Conservation (phyloP, 768 basidiomycete species). For the Amanita phalloides region DNA sequence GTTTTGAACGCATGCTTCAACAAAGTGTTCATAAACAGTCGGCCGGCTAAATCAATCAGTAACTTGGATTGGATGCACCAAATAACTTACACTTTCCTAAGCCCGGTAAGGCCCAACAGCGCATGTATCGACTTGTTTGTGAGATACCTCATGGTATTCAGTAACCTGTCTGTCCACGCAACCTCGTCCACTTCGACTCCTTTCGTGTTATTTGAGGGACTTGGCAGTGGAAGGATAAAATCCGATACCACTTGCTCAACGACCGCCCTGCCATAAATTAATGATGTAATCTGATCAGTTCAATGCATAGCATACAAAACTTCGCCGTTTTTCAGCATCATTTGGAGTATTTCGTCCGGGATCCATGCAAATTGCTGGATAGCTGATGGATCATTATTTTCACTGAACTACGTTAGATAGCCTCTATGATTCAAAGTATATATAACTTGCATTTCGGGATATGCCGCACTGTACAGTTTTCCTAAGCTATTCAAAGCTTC, state of each 20-base stretch:
- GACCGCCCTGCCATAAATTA: conserved; percentile 27
- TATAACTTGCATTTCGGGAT: conserved; percentile 73
- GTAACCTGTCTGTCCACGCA: conserved; percentile 77
- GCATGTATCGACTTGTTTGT: conserved; percentile 47
- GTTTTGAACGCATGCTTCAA: conserved; percentile 66
- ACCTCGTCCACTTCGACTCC: conserved; percentile 60
- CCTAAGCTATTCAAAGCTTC: conserved; percentile 75
- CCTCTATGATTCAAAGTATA: conserved; percentile 3
- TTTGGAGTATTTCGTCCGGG: conserved; percentile 59
- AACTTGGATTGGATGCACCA: background rate
- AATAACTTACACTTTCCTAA: conserved; percentile 50
- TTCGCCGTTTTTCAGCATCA: conserved; percentile 40
- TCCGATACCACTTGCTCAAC: conserved; percentile 62
- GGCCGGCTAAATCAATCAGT: conserved; percentile 43
- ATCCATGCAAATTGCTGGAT: conserved; percentile 89
- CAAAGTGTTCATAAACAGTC: conserved; percentile 53
- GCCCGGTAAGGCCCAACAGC: conserved; percentile 48
- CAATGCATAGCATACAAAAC: conserved; percentile 34
- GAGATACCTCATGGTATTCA: conserved; percentile 62
- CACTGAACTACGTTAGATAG: conserved; percentile 32
- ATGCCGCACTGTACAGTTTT: conserved; percentile 72
- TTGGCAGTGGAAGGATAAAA: conserved; percentile 76
- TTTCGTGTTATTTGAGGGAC: conserved; percentile 27
- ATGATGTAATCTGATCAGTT: background rate
- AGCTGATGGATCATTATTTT: conserved; percentile 65